Evolutionary conservation across 2,329 filamentous ascomycete species (phyloP).

Genomic region (Cladobotryum mycophilum): DNA sequence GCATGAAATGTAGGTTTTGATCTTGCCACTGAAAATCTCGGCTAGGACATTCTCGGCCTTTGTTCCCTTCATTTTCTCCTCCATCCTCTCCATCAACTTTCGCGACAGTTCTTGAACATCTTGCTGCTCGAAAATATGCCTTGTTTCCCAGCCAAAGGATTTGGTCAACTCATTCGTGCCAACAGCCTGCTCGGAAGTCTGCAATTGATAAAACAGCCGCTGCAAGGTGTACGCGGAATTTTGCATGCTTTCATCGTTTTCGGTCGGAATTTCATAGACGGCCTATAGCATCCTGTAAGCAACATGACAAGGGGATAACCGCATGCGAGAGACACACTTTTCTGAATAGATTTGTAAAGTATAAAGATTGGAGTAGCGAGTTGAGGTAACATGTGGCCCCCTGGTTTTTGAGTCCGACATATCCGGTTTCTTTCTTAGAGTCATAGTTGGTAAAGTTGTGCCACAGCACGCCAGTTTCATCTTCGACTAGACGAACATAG

Average conservation of each 20-base stretch:
- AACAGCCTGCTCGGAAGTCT: slow-evolving; percentile 78
- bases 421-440: slow-evolving; percentile 98
- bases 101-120: slow-evolving; percentile 95
- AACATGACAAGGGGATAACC: neutral
- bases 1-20: slow-evolving; percentile 97
- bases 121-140: slow-evolving; percentile 97
- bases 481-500: slow-evolving; percentile 74
- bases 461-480: slow-evolving; percentile 84
- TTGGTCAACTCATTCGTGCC: slow-evolving; percentile 89
- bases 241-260: slow-evolving; percentile 68
- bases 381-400: slow-evolving; percentile 89
- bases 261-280: slow-evolving; percentile 94
- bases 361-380: slow-evolving; percentile 75
- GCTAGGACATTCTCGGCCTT: slow-evolving; percentile 82
- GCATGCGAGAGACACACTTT: slow-evolving; percentile 50
- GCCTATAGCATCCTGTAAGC: slow-evolving; percentile 49
- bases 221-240: slow-evolving; percentile 95
- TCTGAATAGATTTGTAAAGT: slow-evolving; percentile 87
- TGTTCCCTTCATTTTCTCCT: slow-evolving; percentile 97
- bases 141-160: slow-evolving; percentile 96
- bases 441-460: slow-evolving; percentile 93
- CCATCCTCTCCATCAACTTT: slow-evolving; percentile 95
- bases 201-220: slow-evolving; percentile 87
- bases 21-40: slow-evolving; percentile 91
- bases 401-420: slow-evolving; percentile 93